Evolutionary conservation across 352 stramenopile species (phyloP), one percentile per base, ranked within the genome.

Genomic region (Phytophthora tentaculata): DNA sequence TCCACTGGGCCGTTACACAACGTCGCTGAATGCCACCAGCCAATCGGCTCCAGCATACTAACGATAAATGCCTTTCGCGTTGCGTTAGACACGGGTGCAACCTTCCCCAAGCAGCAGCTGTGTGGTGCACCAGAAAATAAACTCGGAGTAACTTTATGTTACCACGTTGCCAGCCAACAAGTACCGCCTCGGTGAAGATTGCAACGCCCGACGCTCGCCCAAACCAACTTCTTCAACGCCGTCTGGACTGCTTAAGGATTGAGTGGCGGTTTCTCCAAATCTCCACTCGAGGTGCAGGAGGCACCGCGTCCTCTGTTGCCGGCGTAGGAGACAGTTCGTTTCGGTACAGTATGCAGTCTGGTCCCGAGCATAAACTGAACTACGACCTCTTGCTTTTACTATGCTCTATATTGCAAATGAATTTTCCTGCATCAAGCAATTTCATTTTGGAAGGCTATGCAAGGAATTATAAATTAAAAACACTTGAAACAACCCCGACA

Each of bases 311-410:
- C 29, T 39, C 35, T 28, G 24, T 47, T 49, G 43, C 44, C 47
- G 44, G 56, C 44, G 45, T 29, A 68, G 58, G 58, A 69, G 51
- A 72, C 64, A 72, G 64, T 68, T 72, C 64, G 32, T 54, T 67
- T 56, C 49, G 13, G 43, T 67, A 56, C 50, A 39, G 53, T 55
- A 57, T 44, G 48, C 44, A 39, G 53, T 62, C 61, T 69, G 32
- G 61, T 63, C 26, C 35, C 37, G 22, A 17, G 22, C 48, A 70
- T 56, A 65, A 52, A 59, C 47, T 43, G 48, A 59, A 50, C 61
- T 22, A 45, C 48, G 26, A 59, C 26, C n/a, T 65, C 26, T 70
- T 70, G 35, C 45, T 70, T 59, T 57, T 48, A 67, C 28, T 67
- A 67, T 67, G 26, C 19, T 4, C 35, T 24, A 20, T 19, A 32